Evolutionary conservation across 495 filamentous ascomycete genomes (phyloP), one percentile per base, ranked within the genome.

Genomic region (Penicillium malachiteum): DNA sequence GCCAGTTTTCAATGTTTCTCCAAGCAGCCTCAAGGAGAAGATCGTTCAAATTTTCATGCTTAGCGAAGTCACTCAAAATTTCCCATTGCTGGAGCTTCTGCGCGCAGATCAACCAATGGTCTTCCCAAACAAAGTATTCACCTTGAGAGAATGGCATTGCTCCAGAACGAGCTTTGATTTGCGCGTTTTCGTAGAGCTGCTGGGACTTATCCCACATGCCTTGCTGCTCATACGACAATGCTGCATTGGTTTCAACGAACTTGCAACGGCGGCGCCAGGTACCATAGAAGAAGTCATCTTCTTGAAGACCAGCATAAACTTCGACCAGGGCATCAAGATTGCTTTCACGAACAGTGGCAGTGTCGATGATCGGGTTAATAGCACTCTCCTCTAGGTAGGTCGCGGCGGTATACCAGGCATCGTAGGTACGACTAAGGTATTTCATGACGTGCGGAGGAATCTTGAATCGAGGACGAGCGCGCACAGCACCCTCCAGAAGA

Each of bases 81-180:
- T 99, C 95, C 95, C 95, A 99, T 59, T 97, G 95, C 67, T 99
- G 95, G 37, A 99, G 81, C 75, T 97, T 99, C 72, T 97, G 90
- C 3, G 93, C 94, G 66, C 95, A 97, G 39, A 95, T 81, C 34
- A 97, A 83, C 95, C 95, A 99, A 60, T 99, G 95, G 70, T 99
- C 95, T 72, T 99, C 95, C 95, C 95, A 99, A 1, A 99, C 80
- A 83, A 94, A 96, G 67, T 99, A 99, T 73, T 99, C 95, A 12
- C 86, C 91, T 60, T 95, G 89, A 1, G 94, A 97, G 74, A 96
- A 97, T 2, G 95, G 92, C 56, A 96, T 84, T 12, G 88, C 87
- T 31, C 92, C 93, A 1, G 91, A 96, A 35, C 95, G 84, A 41
- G 95, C 93, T 70, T 96, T 99, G 68, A 97, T 92, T 71, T 97